phyloP scores from a whole-genome alignment of 768 basidiomycete species.

The Boletus reticuloceps region DNA sequence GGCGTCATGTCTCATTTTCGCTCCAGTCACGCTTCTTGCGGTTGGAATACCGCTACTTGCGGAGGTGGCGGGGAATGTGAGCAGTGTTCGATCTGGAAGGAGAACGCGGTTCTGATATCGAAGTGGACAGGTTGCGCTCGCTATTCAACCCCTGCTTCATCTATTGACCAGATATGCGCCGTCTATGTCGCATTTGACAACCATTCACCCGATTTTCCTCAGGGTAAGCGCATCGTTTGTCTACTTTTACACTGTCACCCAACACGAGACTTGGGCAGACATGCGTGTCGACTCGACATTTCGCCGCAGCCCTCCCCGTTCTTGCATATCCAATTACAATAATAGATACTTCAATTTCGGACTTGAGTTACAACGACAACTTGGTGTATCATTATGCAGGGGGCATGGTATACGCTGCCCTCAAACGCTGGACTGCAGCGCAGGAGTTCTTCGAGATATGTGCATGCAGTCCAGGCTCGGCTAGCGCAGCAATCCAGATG shows the following conservation, averaged over 20 bases:
- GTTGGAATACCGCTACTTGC: conserved; percentile 58
- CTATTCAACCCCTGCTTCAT: conserved; percentile 56
- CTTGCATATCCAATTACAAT: conserved; percentile 62
- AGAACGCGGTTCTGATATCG: conserved; percentile 17
- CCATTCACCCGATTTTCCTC: conserved; percentile 68
- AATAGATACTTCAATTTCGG: conserved; percentile 57
- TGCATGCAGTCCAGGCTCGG: conserved; percentile 57
- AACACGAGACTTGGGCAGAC: conserved; percentile 36
- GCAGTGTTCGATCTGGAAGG: conserved; percentile 19
- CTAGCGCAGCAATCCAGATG: conserved; percentile 68
- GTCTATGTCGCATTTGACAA: conserved; percentile 56
- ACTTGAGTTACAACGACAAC: conserved; percentile 75
- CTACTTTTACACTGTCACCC: not conserved
- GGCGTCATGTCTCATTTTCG: conserved; percentile 1
- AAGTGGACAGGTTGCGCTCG: conserved; percentile 36
- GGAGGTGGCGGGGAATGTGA: conserved; percentile 48
- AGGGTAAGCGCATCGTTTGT: conserved; percentile 40
- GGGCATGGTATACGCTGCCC: conserved; percentile 61
- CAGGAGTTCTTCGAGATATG: conserved; percentile 81
- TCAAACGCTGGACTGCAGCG: conserved; percentile 67
- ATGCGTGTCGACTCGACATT: conserved; percentile 55
- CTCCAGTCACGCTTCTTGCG: conserved; percentile 62
- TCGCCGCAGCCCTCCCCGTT: conserved; percentile 56
- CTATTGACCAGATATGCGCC: conserved; percentile 65
- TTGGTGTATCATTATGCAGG: conserved; percentile 84